Conservation (phyloP, 75 land plant species). For the Cupressus sempervirens region DNA sequence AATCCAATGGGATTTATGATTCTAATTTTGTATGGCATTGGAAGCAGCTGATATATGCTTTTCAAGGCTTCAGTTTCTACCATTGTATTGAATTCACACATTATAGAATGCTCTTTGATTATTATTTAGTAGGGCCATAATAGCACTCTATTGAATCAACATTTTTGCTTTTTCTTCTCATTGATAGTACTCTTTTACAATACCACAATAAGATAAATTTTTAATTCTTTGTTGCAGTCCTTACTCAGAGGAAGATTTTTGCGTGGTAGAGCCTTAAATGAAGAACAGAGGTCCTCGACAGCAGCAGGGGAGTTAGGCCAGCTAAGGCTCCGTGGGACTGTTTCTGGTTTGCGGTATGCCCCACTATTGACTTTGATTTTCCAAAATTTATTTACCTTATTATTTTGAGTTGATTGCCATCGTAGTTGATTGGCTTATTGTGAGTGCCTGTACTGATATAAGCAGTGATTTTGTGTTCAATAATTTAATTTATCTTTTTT, state of each 20-base stretch:
- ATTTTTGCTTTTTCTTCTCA: background rate
- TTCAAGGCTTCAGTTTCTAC: background rate
- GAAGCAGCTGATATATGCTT: background rate
- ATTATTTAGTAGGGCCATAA: background rate
- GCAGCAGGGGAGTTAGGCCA: conserved; percentile 37
- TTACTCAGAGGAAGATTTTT: conserved; percentile 42
- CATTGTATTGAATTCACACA: no score
- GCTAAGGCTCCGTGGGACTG: conserved; percentile 13
- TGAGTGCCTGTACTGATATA: background rate
- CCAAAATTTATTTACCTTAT: background rate
- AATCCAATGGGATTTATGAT: background rate
- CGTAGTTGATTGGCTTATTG: background rate
- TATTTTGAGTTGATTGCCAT: background rate
- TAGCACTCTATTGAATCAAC: background rate
- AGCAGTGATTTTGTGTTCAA: background rate
- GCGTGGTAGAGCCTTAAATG: conserved; percentile 16
- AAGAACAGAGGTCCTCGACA: conserved; percentile 25
- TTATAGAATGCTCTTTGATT: background rate
- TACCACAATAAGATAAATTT: background rate
- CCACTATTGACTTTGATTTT: background rate
- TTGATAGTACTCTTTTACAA: background rate
- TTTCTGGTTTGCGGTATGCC: conserved; percentile 10
- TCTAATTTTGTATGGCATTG: background rate
- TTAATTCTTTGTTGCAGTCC: conserved; percentile 21
- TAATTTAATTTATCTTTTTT: background rate